Evolutionary conservation across 1,139 yeast species (phyloP).

Genomic region (Lodderomyces beijingensis): DNA sequence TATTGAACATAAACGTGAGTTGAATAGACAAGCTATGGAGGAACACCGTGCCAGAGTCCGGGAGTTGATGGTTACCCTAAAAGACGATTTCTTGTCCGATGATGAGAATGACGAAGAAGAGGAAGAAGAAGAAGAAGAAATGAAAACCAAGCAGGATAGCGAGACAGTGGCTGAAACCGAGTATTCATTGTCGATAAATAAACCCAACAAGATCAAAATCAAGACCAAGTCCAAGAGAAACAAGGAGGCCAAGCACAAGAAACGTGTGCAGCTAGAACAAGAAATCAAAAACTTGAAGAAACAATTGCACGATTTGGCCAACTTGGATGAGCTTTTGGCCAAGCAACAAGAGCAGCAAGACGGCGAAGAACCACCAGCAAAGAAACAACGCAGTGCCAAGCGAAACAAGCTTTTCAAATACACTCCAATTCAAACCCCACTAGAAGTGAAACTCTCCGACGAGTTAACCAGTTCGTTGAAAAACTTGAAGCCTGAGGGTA

Average conservation of each 20-base stretch:
- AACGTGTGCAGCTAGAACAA: conserved; percentile 49
- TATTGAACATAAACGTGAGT: conserved; percentile 64
- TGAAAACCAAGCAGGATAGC: conserved; percentile 10
- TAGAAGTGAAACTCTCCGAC: conserved; percentile 86
- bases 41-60: conserved; percentile 62
- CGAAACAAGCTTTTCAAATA: conserved; percentile 46
- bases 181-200: conserved; percentile 60
- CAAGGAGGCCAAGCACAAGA: conserved; percentile 61
- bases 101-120: conserved; percentile 49
- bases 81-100: conserved; percentile 15
- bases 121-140: conserved; percentile 30
- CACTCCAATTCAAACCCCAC: conserved; percentile 54
- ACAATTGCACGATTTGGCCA: conserved; percentile 55
- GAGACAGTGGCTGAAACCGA: conserved; percentile 23
- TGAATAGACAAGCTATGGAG: conserved; percentile 54
- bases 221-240: conserved; percentile 80
- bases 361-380: conserved; percentile 15
- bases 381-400: conserved; percentile 19
- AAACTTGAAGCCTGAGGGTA: conserved; percentile 87
- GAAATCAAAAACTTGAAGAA: conserved; percentile 56
- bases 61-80: conserved; percentile 38
- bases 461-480: conserved; percentile 85
- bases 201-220: conserved; percentile 63
- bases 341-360: conserved; percentile 26
- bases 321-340: conserved; percentile 48